These are phyloP conservation scores for Musa itinerans DNA, from an alignment of 176 grass and related monocot species.

Conservation along the genomic window DNA sequence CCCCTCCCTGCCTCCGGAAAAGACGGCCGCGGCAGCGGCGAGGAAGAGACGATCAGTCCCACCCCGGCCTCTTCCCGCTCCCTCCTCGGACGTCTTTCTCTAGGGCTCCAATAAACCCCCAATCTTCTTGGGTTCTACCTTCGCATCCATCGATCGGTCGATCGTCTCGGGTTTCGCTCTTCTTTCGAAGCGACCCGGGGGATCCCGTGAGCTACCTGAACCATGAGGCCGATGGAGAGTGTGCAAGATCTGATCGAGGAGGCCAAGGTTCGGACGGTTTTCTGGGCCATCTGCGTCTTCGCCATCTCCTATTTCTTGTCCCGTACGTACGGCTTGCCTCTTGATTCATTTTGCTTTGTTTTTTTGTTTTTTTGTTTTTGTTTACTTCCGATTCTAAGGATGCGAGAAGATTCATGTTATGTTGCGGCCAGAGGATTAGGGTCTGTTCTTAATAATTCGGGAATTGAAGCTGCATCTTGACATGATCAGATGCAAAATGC, in stretches of 20 bases:
- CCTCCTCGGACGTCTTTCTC: background rate
- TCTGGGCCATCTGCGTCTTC: constrained; percentile 84
- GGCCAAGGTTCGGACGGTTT: constrained; percentile 70
- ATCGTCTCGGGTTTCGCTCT: background rate
- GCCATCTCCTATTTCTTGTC: constrained; percentile 80
- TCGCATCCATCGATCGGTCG: background rate
- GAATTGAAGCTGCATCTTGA: background rate
- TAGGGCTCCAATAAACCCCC: background rate
- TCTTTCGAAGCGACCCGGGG: background rate
- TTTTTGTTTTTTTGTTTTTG: background rate
- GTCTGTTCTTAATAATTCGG: background rate
- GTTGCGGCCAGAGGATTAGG: no score
- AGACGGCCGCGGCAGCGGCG: background rate
- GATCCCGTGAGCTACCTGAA: background rate
- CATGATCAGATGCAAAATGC: background rate
- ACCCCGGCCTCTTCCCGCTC: no score
- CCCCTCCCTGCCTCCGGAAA: background rate
- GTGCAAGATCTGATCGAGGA: constrained; percentile 97
- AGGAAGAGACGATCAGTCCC: background rate
- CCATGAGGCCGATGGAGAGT: constrained; percentile 60
- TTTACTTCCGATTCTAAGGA: background rate
- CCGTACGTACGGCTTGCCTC: constrained; percentile 33
- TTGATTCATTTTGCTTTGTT: background rate
- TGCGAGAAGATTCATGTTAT: background rate
- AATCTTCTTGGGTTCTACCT: background rate